Percentiles rank a stretch among this genome's conserved stretches.
These are phyloP conservation scores for Penicillium macrosclerotiorum DNA, from an alignment of 495 filamentous ascomycete genomes.

Conservation along the genomic window DNA sequence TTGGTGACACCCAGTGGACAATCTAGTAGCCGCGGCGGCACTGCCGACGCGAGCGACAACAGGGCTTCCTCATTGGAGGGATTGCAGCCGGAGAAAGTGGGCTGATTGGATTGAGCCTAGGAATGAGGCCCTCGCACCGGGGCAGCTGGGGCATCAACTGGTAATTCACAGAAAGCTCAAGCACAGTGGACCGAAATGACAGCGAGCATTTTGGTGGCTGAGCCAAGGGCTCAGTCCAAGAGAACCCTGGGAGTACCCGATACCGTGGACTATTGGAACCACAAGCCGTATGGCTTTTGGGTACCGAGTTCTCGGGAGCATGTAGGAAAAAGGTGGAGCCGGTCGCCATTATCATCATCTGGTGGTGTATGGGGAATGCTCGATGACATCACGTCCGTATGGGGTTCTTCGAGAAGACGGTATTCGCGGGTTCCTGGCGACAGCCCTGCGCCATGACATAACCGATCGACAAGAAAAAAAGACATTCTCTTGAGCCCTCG, in stretches of 20 bases:
- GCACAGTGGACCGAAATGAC: not conserved
- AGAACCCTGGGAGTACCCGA: not conserved
- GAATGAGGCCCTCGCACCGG: no score
- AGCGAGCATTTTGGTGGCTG: constrained; percentile 2
- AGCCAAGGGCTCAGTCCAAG: not conserved
- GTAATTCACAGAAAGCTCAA: not conserved
- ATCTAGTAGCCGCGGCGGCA: not conserved
- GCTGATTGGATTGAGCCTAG: no score
- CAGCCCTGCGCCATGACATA: no score
- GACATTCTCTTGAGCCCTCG: no score
- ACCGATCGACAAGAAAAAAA: no score
- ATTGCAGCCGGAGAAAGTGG: not conserved
- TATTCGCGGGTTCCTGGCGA: no score
- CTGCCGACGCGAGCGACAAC: not conserved
- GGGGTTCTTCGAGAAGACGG: constrained; percentile 6
- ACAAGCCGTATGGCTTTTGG: no score
- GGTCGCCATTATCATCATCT: constrained; percentile 9
- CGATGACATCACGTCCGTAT: constrained; percentile 5
- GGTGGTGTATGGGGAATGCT: not conserved
- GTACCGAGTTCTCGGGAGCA: no score
- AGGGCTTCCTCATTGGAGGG: not conserved
- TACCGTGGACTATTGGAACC: not conserved
- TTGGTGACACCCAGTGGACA: not conserved
- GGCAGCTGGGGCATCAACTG: not conserved
- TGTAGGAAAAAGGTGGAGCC: constrained; percentile 1